Evolutionary conservation across 2,329 filamentous ascomycete genomes (phyloP).

Genomic region (Curvularia hawaiiensis): DNA sequence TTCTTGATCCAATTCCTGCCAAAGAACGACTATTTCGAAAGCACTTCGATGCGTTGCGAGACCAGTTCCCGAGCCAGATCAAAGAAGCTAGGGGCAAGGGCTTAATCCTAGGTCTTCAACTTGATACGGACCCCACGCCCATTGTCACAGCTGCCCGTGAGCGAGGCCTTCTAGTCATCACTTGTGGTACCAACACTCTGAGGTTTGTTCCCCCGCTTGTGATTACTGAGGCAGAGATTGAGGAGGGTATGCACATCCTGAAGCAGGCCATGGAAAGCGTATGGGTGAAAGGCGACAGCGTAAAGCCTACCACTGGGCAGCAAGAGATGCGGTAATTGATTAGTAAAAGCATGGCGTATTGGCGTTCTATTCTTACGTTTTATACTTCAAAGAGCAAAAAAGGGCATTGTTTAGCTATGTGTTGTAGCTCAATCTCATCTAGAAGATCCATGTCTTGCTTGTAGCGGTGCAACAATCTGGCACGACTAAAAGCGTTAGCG

Average conservation of each 20-base stretch:
- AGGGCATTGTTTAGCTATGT: background rate
- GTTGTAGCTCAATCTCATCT: background rate
- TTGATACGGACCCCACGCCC: constrained; percentile 71
- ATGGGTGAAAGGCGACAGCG: constrained; percentile 48
- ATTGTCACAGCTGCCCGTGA: constrained; percentile 87
- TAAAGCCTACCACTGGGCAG: constrained; percentile 40
- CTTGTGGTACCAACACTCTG: constrained; percentile 88
- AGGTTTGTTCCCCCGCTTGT: constrained; percentile 88
- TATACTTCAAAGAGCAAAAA: background rate
- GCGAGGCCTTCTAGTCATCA: constrained; percentile 86
- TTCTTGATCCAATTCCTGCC: constrained; percentile 71
- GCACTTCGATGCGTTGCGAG: constrained; percentile 62
- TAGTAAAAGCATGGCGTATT: constrained; percentile 27
- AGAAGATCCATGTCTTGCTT: background rate
- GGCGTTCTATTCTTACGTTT: constrained; percentile 6
- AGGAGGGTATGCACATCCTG: constrained; percentile 75
- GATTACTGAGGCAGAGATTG: constrained; percentile 80
- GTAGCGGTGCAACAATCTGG: background rate
- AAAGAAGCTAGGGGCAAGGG: constrained; percentile 82
- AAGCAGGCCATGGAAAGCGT: constrained; percentile 68
- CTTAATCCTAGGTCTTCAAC: constrained; percentile 84
- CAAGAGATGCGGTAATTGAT: constrained; percentile 39
- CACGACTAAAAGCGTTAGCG: constrained; percentile 11
- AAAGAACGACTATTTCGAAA: constrained; percentile 68
- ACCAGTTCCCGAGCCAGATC: constrained; percentile 72